Conservation (phyloP, 140 eudicot species). For the Ambrosia hybrid region DNA sequence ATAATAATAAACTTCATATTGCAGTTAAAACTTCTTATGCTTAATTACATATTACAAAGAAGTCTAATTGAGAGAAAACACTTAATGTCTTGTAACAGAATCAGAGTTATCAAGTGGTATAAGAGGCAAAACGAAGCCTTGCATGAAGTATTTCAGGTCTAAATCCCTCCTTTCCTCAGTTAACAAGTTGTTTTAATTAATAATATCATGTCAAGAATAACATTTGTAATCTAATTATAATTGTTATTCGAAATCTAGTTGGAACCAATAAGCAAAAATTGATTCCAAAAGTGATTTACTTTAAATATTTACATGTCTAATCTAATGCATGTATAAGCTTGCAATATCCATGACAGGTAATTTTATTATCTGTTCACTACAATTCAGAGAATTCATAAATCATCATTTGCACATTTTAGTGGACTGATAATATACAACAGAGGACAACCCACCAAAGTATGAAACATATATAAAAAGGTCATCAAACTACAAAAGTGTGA, state of each 20-base stretch:
- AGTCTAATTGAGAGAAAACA: conserved; percentile 42
- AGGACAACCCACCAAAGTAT: neutral
- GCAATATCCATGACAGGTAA: neutral
- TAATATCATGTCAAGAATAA: neutral
- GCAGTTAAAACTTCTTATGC: conserved; percentile 6
- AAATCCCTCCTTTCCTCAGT: conserved; percentile 39
- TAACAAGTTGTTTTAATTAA: conserved; percentile 10
- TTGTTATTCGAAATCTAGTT: neutral
- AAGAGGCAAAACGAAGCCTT: conserved; percentile 77
- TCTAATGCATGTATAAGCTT: neutral
- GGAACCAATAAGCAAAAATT: conserved; percentile 7
- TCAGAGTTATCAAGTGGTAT: conserved; percentile 66
- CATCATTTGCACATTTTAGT: neutral
- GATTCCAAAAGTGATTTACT: neutral
- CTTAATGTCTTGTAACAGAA: conserved; percentile 64
- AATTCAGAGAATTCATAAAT: neutral
- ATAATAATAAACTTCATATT: neutral
- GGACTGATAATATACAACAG: neutral
- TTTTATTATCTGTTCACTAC: neutral
- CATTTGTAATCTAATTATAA: neutral
- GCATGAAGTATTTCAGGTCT: conserved; percentile 86
- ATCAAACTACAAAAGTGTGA: neutral
- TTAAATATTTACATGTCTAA: conserved; percentile 1
- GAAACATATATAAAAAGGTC: neutral
- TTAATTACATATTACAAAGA: conserved; percentile 15